Percentiles rank a stretch among this genome's conserved stretches.
Evolutionary conservation across 2,329 filamentous ascomycete genomes (phyloP).

Genomic region (Gnomoniopsis smithogilvyi): DNA sequence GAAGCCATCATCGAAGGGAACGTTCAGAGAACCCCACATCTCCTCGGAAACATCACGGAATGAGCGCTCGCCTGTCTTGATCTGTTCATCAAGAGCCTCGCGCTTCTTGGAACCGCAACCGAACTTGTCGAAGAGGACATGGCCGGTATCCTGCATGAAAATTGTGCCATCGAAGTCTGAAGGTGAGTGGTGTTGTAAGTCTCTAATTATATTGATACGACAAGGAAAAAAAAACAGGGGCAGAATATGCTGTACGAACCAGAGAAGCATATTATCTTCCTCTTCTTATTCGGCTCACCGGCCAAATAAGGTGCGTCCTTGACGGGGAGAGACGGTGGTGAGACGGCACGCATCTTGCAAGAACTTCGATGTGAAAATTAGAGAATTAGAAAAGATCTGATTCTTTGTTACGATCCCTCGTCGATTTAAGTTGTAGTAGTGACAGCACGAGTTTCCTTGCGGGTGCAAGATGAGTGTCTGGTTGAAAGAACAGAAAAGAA

Average conservation of each 20-base stretch:
- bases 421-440: too few relatives aligned
- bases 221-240: not conserved
- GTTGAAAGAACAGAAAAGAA: not conserved
- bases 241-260: conserved; percentile 32
- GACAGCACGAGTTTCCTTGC: not conserved
- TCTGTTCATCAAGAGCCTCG: conserved; percentile 57
- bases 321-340: conserved; percentile 27
- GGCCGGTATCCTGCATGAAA: conserved; percentile 68
- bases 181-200: not conserved
- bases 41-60: conserved; percentile 70
- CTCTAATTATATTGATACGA: not conserved
- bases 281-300: conserved; percentile 37
- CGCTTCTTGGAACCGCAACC: conserved; percentile 58
- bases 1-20: conserved; percentile 67
- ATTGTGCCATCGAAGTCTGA: conserved; percentile 70
- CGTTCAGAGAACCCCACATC: conserved; percentile 65
- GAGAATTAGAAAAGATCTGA: not conserved
- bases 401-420: too few relatives aligned
- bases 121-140: conserved; percentile 64
- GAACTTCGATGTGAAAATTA: not conserved
- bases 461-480: not conserved
- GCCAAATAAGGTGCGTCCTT: conserved; percentile 28
- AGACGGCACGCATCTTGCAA: conserved; percentile 35
- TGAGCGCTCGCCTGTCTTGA: conserved; percentile 61
- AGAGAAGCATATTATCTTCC: conserved; percentile 58